Base-by-base conservation (phyloP, 1,284 basidiomycete genomes). In the Pisolithus thermaeus region DNA sequence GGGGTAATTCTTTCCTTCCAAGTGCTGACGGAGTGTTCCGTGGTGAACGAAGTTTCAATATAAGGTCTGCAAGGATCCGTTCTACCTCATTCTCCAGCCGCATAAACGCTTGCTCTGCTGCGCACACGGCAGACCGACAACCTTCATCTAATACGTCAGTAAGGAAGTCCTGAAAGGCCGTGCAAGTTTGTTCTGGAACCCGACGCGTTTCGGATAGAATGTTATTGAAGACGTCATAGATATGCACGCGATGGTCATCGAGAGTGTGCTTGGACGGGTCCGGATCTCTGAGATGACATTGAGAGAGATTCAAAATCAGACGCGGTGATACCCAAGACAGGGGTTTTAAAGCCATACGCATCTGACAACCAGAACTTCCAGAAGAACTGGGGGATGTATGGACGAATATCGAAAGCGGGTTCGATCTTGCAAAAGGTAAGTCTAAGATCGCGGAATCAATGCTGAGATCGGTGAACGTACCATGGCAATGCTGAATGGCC, bases 191-290 rank as follows among this genome's bases (percentile, higher is more conserved):
- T 50, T 51, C 61, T 6, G 51, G 71, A 59, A 54, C 67, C 37
- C 70, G 62, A 40, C 72, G 63, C 12, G 69, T 73, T 58, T 81
- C 77, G 16, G 67, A 64, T n/a, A 81, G 68, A 20, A 70, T 64
- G 55, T 78, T 77, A 22, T 76, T 66, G 56, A 76, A 77, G 4
- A 77, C 69, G 55, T 80, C 73, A 54, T 79, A 80, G 4, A 73
- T 59, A 58, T 81, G 78, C 32, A 81, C 54, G n/a, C 75, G 70
- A 30, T 75, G 64, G 58, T 66, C 54, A 60, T 63, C 65, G 27
- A 62, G 59, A 30, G 60, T 59, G 56, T 50, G 64, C 43, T 60
- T 66, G 43, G 52, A 55, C 12, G 68, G 61, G 37, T 65, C 59
- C 16, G 44, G 30, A 14, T 27, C 67, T 68, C 47, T 6, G 35